phyloP scores from a whole-genome alignment of 192 early-diverging fungal genomes.

The Piromyces finnis region DNA sequence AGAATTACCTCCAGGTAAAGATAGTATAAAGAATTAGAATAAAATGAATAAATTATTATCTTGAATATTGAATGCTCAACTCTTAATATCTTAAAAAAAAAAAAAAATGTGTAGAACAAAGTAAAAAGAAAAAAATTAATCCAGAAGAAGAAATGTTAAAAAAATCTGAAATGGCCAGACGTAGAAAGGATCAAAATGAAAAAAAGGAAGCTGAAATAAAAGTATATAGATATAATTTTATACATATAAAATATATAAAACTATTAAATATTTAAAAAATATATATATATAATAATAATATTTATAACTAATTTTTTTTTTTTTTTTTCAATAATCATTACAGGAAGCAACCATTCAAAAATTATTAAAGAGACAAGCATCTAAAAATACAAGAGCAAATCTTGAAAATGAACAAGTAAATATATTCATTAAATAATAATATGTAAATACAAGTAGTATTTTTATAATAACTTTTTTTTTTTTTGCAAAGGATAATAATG shows the following conservation, averaged over 20 bases:
- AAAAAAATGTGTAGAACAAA: neutral
- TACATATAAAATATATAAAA: too few relatives aligned
- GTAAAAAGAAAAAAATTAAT: neutral
- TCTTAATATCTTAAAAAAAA: too few relatives aligned
- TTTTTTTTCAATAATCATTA: too few relatives aligned
- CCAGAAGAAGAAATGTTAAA: neutral
- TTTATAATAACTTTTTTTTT: neutral
- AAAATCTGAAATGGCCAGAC: neutral
- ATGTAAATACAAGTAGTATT: neutral
- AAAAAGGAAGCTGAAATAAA: neutral
- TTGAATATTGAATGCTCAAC: too few relatives aligned
- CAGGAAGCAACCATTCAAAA: neutral
- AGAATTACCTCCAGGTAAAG: neutral
- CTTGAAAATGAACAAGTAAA: neutral
- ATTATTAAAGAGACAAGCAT: neutral
- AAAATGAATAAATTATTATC: too few relatives aligned
- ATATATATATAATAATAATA: too few relatives aligned
- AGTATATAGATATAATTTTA: neutral
- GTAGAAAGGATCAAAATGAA: neutral
- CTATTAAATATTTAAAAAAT: too few relatives aligned
- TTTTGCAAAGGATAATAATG: neutral
- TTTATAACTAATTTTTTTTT: too few relatives aligned
- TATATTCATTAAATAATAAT: neutral
- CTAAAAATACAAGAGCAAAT: neutral
- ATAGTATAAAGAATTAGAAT: too few relatives aligned